Base-by-base conservation (phyloP, 345 rosid genomes). In the Noccaea bulbosa region DNA sequence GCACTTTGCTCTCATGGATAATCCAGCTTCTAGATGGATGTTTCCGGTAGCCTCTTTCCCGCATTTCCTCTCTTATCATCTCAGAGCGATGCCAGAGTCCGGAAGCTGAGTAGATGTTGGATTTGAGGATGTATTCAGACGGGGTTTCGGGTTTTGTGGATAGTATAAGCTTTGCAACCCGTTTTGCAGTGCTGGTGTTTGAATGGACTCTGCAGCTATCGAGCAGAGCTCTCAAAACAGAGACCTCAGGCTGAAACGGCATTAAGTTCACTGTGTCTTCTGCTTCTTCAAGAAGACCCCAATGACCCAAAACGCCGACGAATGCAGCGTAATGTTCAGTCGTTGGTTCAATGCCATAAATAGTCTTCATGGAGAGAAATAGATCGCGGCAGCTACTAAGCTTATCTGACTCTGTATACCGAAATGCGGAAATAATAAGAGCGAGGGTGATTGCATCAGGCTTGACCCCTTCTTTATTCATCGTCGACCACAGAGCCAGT, bases 11-110 rank as follows among this genome's bases (percentile, higher is more conserved):
- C n/a, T 82, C 82, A 48, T 81, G 82, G 71, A 93, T 85, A 53
- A 87, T 75, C 97, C 94, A 91, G 80, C 98, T 90, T 80, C 84
- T 80, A 38, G 88, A 75, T 5, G 96, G 96, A 64, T 82, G 80
- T 82, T 93, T 93, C 12, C 52, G 72, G 54, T 88, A 45, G 15
- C 96, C 84, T 62, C 69, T 83, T 64, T 78, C 74, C 17, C 83
- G 80, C 96, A 93, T 91, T 55, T 81, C 77, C 40, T 84, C 85
- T 79, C 96, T 80, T 27, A 86, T 74, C 50, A 55, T 78, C 71
- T 91, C 97, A 24, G 98, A 76, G 50, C 84, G 83, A 68, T 84
- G 89, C 93, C 93, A 87, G 56, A 92, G 79, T 50, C 98, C 97
- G 6, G 94, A 87, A 45, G 97, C 87, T n/a, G 96, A 85, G 78